phyloP scores from a whole-genome alignment of 768 basidiomycete genomes.

The Phanerochaete sordida region DNA sequence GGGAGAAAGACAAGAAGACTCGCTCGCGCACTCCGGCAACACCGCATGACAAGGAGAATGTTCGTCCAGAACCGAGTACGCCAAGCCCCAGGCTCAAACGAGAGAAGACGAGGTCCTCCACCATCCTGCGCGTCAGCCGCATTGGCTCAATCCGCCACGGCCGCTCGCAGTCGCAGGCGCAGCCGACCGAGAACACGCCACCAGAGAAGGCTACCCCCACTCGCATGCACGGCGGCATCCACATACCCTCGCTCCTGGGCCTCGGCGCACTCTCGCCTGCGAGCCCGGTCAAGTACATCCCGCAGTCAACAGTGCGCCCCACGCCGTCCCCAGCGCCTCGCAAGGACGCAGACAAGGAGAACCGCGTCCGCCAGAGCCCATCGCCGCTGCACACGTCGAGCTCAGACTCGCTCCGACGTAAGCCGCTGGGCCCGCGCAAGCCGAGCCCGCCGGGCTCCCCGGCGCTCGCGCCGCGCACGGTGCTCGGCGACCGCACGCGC shows the following conservation, averaged over 20 bases:
- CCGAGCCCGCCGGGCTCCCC: slow-evolving; percentile 22
- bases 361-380: not conserved
- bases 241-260: not conserved
- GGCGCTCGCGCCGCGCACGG: not conserved
- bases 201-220: not conserved
- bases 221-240: not conserved
- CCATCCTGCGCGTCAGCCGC: not conserved
- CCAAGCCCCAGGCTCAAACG: not conserved
- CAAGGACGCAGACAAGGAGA: not conserved
- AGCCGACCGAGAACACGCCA: not conserved
- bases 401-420: not conserved
- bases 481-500: not conserved
- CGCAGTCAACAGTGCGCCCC: not conserved
- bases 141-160: not conserved
- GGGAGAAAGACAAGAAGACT: slow-evolving; percentile 2
- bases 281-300: not conserved
- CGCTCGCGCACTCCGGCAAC: not conserved
- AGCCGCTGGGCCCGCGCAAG: slow-evolving; percentile 25
- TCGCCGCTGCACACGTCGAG: not conserved
- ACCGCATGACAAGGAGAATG: slow-evolving; percentile 13
- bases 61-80: not conserved
- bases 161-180: slow-evolving; percentile 1
- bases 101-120: not conserved
- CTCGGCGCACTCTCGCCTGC: not conserved
- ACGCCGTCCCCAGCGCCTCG: not conserved